Base-by-base conservation (phyloP, 1,284 basidiomycete genomes). In the Neolentinus lepideus region DNA sequence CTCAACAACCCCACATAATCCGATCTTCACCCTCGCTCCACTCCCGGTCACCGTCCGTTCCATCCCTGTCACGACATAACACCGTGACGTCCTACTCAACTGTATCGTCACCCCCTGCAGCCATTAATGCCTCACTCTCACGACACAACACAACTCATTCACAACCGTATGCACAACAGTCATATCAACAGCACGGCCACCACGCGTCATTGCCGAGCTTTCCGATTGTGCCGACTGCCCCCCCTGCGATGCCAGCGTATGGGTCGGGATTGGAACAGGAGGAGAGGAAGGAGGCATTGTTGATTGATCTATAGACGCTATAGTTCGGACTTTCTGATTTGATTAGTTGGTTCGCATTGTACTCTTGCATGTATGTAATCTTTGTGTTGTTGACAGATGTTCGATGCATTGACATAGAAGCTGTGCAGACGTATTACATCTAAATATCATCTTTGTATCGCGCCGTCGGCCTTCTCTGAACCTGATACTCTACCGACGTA, bases 301-400 rank as follows among this genome's bases (percentile, higher is more conserved):
- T 94, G 73, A 94, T 94, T 69, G 88, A 90, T 64, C 63, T 90
- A 62, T 87, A 64, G n/a, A n/a, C n/a, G n/a, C n/a, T n/a, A n/a
- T n/a, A n/a, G n/a, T n/a, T n/a, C n/a, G n/a, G n/a, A n/a, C n/a
- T n/a, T n/a, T n/a, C n/a, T n/a, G n/a, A n/a, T 47, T 47, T 9
- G 9, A 9, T 35, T 35, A 9, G 9, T 35, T 35, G 9, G 33
- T 35, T 16, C 33, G 33, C 33, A 35, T 16, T 16, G 9, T 9
- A 9, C 9, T 35, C 33, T 35, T 35, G 33, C 33, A 35, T 35
- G 33, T 35, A 35, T 16, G 33, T 35, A 35, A 16, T 35, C 33
- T 35, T 35, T n/a, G n/a, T n/a, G n/a, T n/a, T n/a, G n/a, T n/a
- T n/a, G n/a, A n/a, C n/a, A n/a, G n/a, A n/a, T n/a, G n/a, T n/a